Conservation (phyloP, 2,329 filamentous ascomycete genomes). For the Karstenula rhodostoma region DNA sequence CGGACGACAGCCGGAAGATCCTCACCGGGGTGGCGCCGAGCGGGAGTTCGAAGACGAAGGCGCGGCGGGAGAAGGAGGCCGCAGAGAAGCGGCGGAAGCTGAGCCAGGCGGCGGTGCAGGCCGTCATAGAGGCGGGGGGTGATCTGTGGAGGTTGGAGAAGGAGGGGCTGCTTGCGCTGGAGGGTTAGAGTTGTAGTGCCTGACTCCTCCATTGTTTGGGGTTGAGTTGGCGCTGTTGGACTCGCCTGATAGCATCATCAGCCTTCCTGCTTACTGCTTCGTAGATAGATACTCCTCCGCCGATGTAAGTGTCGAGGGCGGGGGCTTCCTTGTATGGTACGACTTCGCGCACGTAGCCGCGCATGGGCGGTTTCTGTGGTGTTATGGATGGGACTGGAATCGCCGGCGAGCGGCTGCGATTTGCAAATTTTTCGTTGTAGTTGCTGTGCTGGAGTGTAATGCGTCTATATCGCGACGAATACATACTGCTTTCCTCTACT, state of each 20-base stretch:
- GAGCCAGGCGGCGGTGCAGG: constrained; percentile 72
- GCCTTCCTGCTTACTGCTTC: neutral
- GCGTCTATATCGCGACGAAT: constrained; percentile 22
- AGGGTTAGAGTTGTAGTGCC: constrained; percentile 18
- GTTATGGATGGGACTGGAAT: constrained; percentile 3
- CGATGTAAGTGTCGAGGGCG: neutral
- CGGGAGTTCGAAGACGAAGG: constrained; percentile 92
- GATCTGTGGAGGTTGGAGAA: constrained; percentile 60
- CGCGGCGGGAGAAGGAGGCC: constrained; percentile 87
- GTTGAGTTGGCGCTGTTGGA: constrained; percentile 3
- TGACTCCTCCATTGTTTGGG: constrained; percentile 1
- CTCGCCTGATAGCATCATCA: neutral
- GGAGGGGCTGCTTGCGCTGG: constrained; percentile 48
- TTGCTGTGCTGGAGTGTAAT: constrained; percentile 19
- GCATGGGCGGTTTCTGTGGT: neutral
- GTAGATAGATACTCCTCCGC: too few relatives aligned
- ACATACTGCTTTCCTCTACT: constrained; percentile 11
- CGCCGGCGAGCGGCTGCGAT: neutral
- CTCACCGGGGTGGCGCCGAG: constrained; percentile 91
- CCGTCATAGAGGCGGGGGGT: constrained; percentile 74
- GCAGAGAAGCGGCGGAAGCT: constrained; percentile 75
- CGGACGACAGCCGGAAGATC: constrained; percentile 77
- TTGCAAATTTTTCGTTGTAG: neutral
- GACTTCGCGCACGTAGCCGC: neutral
- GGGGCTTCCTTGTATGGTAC: constrained; percentile 8